These are phyloP conservation scores for Calamus simplicifolius DNA, from an alignment of 176 grass and related monocot genomes.

Conservation along the genomic window DNA sequence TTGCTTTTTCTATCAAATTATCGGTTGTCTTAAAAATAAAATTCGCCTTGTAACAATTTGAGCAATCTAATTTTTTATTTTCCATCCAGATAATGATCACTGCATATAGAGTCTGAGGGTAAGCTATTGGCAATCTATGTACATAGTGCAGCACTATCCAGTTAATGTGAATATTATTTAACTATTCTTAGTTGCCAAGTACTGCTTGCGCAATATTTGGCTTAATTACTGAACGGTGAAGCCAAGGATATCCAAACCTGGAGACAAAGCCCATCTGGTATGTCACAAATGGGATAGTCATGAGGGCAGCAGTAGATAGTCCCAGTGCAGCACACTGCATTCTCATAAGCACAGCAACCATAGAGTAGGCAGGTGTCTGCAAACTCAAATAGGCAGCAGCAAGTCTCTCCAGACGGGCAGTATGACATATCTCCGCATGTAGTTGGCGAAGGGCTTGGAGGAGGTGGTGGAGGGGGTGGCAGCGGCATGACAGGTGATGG, in stretches of 20 bases:
- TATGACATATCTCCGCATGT: slow-evolving; percentile 36
- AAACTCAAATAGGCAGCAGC: slow-evolving; percentile 37
- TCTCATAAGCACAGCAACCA: slow-evolving; percentile 38
- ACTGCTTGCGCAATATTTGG: too few relatives aligned
- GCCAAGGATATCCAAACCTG: slow-evolving; percentile 21
- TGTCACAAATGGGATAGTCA: slow-evolving; percentile 44
- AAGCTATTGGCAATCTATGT: too few relatives aligned
- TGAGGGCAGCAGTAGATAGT: slow-evolving; percentile 40
- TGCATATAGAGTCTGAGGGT: too few relatives aligned
- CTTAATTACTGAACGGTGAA: neutral
- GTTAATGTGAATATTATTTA: too few relatives aligned
- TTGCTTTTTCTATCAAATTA: too few relatives aligned
- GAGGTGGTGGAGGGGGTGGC: slow-evolving; percentile 1
- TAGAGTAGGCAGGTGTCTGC: slow-evolving; percentile 27
- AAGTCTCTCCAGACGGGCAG: slow-evolving; percentile 34
- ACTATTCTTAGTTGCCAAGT: too few relatives aligned
- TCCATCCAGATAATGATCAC: too few relatives aligned
- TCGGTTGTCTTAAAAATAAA: too few relatives aligned
- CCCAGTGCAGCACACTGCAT: slow-evolving; percentile 37
- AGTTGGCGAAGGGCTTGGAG: slow-evolving; percentile 15
- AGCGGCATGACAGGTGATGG: slow-evolving; percentile 25
- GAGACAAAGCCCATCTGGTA: slow-evolving; percentile 28
- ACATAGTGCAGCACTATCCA: too few relatives aligned
- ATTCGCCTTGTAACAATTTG: too few relatives aligned
- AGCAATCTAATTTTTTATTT: too few relatives aligned